Base-by-base conservation (phyloP, 2,329 filamentous ascomycete species). In the Calonectria honghensis region DNA sequence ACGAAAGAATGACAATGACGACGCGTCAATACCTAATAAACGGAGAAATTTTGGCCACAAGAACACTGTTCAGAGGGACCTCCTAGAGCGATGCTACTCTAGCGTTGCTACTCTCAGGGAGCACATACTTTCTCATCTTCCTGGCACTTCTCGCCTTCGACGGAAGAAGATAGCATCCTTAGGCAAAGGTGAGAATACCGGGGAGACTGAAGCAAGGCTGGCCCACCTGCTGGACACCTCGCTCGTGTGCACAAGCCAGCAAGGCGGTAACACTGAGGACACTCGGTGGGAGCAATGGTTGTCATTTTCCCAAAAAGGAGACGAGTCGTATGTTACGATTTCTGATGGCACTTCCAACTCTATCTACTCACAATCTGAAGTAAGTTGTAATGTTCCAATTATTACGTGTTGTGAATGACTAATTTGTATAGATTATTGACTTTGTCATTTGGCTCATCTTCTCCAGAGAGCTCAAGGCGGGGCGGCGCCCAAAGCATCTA, bases 391-490 rank as follows among this genome's bases (percentile, higher is more conserved):
- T n/a, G 67, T 71, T 68, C 77, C 37, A 65, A 27, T 66, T 63
- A 29, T 16, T 4, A 41, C 29, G 14, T 20, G 48, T 18, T n/a
- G n/a, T n/a, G 45, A 54, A 76, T 80, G 73, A 79, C 79, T 20
- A 37, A 6, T 20, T 27, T 13, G 65, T n/a, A 68, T 79, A 96
- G 94, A 90, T 96, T 78, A 89, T 96, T 54, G 93, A 96, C 81
- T 95, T 94, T 83, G 90, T 91, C 35, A 91, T 98, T 52, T 96
- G 94, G 91, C 88, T 91, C 13, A 87, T 98, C 2, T 98, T 98
- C 83, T 91, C 90, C 16, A 89, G 90, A 78, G 85, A 87, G 20
- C 86, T 88, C 39, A 82, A 35, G 85, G 84, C 73, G 83, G 87
- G 77, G 13, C 45, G 76, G 65, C 91, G 90, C 80, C 93, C 94